Percentiles rank a stretch among this genome's conserved stretches.
phyloP scores from a whole-genome alignment of 192 early-diverging fungal species.

The Coemansia sp. region DNA sequence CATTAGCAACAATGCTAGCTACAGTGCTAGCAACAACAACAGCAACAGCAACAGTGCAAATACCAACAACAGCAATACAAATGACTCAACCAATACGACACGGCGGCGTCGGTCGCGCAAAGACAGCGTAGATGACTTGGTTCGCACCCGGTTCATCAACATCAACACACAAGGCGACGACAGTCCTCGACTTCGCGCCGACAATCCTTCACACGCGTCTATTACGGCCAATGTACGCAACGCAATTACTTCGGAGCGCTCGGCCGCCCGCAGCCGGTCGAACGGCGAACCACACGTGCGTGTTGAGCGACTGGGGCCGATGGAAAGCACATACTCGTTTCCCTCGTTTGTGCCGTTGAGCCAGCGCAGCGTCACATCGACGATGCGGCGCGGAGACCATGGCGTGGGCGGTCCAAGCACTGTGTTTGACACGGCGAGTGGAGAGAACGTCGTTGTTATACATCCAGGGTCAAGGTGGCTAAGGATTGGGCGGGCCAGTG shows the following conservation, averaged over 20 bases:
- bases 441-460: conserved; percentile 76
- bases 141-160: conserved; percentile 40
- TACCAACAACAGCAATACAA: conserved; percentile 2
- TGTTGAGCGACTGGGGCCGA: conserved; percentile 3
- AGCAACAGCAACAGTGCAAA: not conserved
- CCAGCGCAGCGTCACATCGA: conserved; percentile 35
- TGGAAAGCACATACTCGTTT: conserved; percentile 53
- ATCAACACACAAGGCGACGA: conserved; percentile 15
- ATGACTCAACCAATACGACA: not conserved
- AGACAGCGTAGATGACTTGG: conserved; percentile 53
- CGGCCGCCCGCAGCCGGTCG: not conserved
- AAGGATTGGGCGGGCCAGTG: conserved; percentile 78
- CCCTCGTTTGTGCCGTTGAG: conserved; percentile 33
- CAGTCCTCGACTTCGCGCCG: not conserved
- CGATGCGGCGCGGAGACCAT: conserved; percentile 28
- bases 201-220: conserved; percentile 16
- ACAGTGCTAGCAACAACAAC: conserved; percentile 4
- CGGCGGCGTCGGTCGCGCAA: conserved; percentile 35
- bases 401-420: conserved; percentile 18
- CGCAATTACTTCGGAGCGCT: conserved; percentile 36
- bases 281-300: not conserved
- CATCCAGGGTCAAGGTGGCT: conserved; percentile 83
- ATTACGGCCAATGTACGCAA: conserved; percentile 50
- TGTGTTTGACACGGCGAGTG: conserved; percentile 30
- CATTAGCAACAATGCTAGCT: not conserved